A percentile compares a stretch with the other conserved stretches of the same genome.
phyloP scores from a whole-genome alignment of 257 asterid genomes.

The Lantana camara region DNA sequence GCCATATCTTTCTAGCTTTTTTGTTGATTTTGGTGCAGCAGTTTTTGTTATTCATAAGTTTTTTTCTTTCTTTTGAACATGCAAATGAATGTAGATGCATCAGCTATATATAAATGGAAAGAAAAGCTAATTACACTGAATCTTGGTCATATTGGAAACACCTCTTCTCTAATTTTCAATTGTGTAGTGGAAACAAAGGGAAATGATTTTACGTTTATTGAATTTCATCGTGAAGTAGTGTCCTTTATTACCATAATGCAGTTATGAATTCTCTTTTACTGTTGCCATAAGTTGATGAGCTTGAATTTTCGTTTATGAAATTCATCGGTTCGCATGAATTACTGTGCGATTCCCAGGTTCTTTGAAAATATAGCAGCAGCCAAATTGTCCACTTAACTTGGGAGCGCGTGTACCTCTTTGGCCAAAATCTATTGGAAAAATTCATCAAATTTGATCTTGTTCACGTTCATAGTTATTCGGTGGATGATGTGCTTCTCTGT shows the following conservation, averaged over 20 bases:
- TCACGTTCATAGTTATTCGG: not conserved
- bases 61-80: conserved; percentile 13
- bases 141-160: conserved; percentile 20
- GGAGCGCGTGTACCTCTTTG: not conserved
- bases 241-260: not conserved
- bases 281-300: not conserved
- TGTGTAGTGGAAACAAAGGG: conserved; percentile 1
- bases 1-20: conserved; percentile 8
- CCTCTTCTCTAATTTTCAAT: conserved; percentile 13
- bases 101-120: not conserved
- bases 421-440: conserved; percentile 4
- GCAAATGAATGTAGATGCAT: conserved; percentile 17
- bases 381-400: not conserved
- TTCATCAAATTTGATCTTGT: not conserved
- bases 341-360: not conserved
- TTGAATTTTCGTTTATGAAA: conserved; percentile 2
- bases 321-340: not conserved
- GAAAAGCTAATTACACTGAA: conserved; percentile 2
- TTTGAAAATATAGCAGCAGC: not conserved
- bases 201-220: not conserved
- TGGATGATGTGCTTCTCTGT: not conserved
- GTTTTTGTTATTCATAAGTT: not conserved
- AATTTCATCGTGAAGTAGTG: conserved; percentile 4
- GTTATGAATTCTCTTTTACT: not conserved
- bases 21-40: conserved; percentile 10